Evolutionary conservation across 768 basidiomycete genomes (phyloP), one percentile per base, ranked within the genome.

Genomic region (Termitomyces sp.): DNA sequence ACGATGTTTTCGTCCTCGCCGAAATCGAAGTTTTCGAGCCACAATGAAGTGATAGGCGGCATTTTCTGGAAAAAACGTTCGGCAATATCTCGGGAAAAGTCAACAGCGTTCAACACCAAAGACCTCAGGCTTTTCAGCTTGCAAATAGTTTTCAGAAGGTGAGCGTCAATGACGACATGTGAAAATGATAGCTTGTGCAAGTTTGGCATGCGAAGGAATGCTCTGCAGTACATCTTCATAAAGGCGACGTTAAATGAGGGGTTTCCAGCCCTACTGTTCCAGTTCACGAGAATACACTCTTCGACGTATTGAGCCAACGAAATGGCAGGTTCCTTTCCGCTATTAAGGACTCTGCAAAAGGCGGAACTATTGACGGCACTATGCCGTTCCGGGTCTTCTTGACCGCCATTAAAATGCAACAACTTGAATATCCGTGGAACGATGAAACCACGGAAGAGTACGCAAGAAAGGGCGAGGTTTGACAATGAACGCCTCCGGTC

Each of bases 401-500:
- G 18, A 12, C 38, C 33, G 22, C 63, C 67, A 1, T 61, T 62
- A 13, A 76, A 66, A 20, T 61, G 45, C 16, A 82, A n/a, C 4
- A 65, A 66, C 32, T 74, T 69, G 63, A 78, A 82, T 4, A 81
- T 66, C 33, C 76, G 76, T 0, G 80, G 76, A 12, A 78, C 65
- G n/a, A 73, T 69, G 1, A 74, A 24, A 8, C 74, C 73, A 55
- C 71, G 75, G 55, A 83, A 83, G 61, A 78, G 75, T 15, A 74
- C 74, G 62, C 82, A 83, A 39, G 79, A 78, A 35, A 69, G 69
- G 7, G 78, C 76, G 28, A 83, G 71, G 28, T 63, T 71, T 11
- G 67, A 67, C 3, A 78, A 59, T 8, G 62, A 52, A 16, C 48
- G 63, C 18, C 62, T 67, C 36, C 63, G 61, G n/a, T 75, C 66